A percentile compares a stretch with the other conserved stretches of the same genome.
Conservation (phyloP, 176 grass and related monocot species). For the Alopecurus myosuroides region DNA sequence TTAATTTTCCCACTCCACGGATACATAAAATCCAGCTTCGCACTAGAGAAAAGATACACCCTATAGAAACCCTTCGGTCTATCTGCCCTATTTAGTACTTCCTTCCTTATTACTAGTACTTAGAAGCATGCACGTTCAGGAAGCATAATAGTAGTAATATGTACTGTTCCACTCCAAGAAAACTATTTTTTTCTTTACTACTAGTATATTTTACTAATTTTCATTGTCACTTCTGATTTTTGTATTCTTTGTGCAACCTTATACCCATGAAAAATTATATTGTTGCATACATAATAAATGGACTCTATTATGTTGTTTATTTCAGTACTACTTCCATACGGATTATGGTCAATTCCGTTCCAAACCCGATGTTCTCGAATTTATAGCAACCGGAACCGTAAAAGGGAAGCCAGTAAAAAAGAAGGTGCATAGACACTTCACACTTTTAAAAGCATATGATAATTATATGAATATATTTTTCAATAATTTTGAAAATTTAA, state of each 20-base stretch:
- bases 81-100: not conserved
- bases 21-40: not conserved
- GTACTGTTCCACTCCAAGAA: not conserved
- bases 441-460: too few species aligned
- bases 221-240: not conserved
- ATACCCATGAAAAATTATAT: not conserved
- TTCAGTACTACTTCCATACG: not conserved
- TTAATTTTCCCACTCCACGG: not conserved
- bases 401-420: not conserved
- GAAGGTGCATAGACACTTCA: not conserved
- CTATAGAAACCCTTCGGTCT: not conserved
- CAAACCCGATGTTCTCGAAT: not conserved
- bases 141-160: not conserved
- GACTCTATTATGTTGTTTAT: not conserved
- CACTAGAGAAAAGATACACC: not conserved
- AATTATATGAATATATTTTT: not conserved
- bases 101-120: too few species aligned
- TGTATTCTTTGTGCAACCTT: not conserved
- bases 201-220: not conserved
- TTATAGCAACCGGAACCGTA: not conserved
- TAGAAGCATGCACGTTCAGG: not conserved
- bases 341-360: not conserved
- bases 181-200: not conserved
- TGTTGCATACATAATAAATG: not conserved
- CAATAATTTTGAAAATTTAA: not conserved